Base-by-base conservation (phyloP, 2,329 filamentous ascomycete genomes). In the Pseudomassariella vexata region DNA sequence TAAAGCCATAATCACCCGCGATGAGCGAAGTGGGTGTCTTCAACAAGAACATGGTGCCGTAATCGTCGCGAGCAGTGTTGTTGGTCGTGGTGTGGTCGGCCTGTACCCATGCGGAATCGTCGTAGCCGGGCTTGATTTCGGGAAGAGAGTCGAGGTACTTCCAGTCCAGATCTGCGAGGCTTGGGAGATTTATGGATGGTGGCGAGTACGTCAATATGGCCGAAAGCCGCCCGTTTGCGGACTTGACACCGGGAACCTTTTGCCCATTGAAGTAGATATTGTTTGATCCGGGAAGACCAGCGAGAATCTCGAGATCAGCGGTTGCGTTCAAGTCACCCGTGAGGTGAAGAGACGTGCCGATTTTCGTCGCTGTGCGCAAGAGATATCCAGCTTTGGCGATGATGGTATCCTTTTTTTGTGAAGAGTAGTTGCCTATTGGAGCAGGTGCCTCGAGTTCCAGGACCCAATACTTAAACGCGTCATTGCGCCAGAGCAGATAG, bases 261-360 rank as follows among this genome's bases (percentile, higher is more conserved):
- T 69, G 44, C 29, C 68, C 70, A 45, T 84, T 84, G 57, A 82
- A 77, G 11, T 65, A 67, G n/a, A 83, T 55, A n/a, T 60, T 63
- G 12, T 70, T 68, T 1, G 73, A 59, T 2, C 24, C 30, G 0
- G 56, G 48, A 0, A 75, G 69, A 0, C 72, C 76, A 2, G 81
- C 79, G 15, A 88, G 71, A 15, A 90, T 65, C 41, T 87, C 82
- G 11, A 92, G 56, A 0, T 70, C 47, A 0, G 79, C 78, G 0
- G 83, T 85, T 0, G 66, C 57, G 45, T 89, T 89, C 41, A 89
- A 68, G 47, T 92, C 85, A 5, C 79, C 85, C 5, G 71, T 72
- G 4, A 90, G 54, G 9, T 71, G 63, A 2, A 90, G 62, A 2
- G 68, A 66, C n/a, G 59, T 60, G 3, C 66, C 72, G 4, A 68